Evolutionary conservation across 768 basidiomycete genomes (phyloP).

Genomic region (Tricholoma terreum): DNA sequence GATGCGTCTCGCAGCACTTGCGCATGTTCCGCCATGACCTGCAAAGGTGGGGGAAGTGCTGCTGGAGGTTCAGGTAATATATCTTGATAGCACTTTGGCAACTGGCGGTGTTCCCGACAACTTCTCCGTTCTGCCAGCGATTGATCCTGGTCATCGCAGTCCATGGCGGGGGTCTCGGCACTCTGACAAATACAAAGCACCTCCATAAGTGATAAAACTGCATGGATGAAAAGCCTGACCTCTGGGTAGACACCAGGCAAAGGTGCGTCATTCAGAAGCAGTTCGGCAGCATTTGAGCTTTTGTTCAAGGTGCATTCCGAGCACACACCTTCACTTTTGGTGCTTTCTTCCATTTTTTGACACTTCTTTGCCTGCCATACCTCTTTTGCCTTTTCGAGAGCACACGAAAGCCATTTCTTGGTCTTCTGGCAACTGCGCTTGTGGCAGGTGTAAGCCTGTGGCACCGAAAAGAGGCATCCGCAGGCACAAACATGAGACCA

Average conservation of each 20-base stretch:
- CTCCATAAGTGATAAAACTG: not conserved
- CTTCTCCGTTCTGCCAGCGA: not conserved
- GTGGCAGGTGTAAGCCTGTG: not conserved
- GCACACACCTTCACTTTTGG: not conserved
- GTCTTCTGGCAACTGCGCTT: not conserved
- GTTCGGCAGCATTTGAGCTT: not conserved
- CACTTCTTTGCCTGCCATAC: not conserved
- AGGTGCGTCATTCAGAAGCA: not conserved
- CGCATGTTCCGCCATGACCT: not conserved
- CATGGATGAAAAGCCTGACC: not conserved
- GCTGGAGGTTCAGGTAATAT: not conserved
- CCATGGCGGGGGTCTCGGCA: not conserved
- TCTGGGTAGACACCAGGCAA: not conserved
- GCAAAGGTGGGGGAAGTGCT: not conserved
- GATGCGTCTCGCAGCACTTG: not conserved
- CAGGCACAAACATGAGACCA: no score
- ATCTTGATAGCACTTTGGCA: not conserved
- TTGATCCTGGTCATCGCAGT: not conserved
- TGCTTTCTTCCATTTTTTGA: not conserved
- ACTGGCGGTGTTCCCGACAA: not conserved
- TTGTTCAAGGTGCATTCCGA: not conserved
- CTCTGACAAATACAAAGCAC: not conserved
- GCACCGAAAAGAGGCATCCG: no score
- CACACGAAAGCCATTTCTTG: not conserved
- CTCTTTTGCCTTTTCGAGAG: not conserved